Base-by-base conservation (phyloP, 108 stramenopile genomes). In the Pseudonitzschia pungens region DNA sequence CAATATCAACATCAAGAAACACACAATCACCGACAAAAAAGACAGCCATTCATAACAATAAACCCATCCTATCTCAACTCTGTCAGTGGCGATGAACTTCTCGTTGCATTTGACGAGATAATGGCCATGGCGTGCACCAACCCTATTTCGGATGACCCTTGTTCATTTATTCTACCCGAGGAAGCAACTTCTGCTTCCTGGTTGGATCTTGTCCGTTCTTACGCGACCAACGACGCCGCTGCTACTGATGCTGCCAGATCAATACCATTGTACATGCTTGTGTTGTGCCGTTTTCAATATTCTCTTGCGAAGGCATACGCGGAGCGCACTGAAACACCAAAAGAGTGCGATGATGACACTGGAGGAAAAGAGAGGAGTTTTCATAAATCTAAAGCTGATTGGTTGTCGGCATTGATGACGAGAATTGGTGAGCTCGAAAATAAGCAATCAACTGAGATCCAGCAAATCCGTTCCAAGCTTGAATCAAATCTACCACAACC, bases 91-190 rank as follows among this genome's bases (percentile, higher is more conserved):
- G 54, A 77, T 21, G 70, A 77, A n/a, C 48, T 64, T 41, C 70
- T 77, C 55, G 26, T 51, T 12, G 77, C 69, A 33, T 77, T 77
- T 67, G 77, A 71, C 42, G 65, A 71, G 24, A 66, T 71, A 43
- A 67, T 77, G 77, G 29, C 65, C 9, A 36, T 63, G 28, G 65
- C 55, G 44, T 67, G 44, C 65, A 40, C 44, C 12, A 21, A 50
- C 44, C 16, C 42, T 14, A 4, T 10, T 5, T 50, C 43, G 65
- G 65, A 67, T 14, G 44, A 48, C 5, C 45, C 26, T n/a, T 63
- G 32, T 63, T 67, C 65, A 22, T 67, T 67, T 16, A 67, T 67
- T 16, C 65, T 50, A 50, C 65, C 45, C 10, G 65, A 67, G 29
- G 66, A 48, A 24, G 36, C 75, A 48, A 42, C 48, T 31, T 40